Conservation (phyloP, 306 rosid species). For the Senna tora region DNA sequence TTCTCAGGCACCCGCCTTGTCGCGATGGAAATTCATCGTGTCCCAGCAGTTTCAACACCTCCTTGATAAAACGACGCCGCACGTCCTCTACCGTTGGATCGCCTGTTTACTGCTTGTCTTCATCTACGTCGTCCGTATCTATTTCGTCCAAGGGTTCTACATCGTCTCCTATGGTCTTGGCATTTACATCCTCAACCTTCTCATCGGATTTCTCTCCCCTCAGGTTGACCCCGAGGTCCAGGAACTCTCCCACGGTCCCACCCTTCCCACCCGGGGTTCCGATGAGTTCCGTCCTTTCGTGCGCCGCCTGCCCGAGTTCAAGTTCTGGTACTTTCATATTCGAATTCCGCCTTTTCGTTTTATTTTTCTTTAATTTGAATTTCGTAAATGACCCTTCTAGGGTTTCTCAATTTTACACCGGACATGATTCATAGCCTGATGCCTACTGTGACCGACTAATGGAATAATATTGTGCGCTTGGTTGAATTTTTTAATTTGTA, state of each 20-base stretch:
- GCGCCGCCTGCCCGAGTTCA: slow-evolving; percentile 95
- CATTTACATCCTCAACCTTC: slow-evolving; percentile 85
- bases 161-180: slow-evolving; percentile 88
- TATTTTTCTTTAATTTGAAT: background rate
- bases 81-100: slow-evolving; percentile 72
- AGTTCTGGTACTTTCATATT: slow-evolving; percentile 65
- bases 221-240: slow-evolving; percentile 92
- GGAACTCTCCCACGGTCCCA: slow-evolving; percentile 68
- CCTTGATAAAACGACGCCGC: slow-evolving; percentile 78
- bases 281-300: slow-evolving; percentile 97
- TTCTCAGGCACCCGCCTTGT: slow-evolving; percentile 51
- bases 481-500: background rate
- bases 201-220: slow-evolving; percentile 90
- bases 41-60: slow-evolving; percentile 72
- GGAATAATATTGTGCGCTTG: background rate
- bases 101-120: slow-evolving; percentile 51
- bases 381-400: slow-evolving; percentile 12
- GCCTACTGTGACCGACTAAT: background rate
- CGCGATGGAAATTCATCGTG: slow-evolving; percentile 61
- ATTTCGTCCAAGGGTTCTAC: slow-evolving; percentile 83
- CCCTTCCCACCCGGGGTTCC: slow-evolving; percentile 75
- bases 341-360: background rate
- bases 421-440: background rate
- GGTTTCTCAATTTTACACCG: background rate
- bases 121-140: slow-evolving; percentile 74